These are phyloP conservation scores for Calocybe gangraenosa DNA, from an alignment of 768 basidiomycete species.

Conservation along the genomic window DNA sequence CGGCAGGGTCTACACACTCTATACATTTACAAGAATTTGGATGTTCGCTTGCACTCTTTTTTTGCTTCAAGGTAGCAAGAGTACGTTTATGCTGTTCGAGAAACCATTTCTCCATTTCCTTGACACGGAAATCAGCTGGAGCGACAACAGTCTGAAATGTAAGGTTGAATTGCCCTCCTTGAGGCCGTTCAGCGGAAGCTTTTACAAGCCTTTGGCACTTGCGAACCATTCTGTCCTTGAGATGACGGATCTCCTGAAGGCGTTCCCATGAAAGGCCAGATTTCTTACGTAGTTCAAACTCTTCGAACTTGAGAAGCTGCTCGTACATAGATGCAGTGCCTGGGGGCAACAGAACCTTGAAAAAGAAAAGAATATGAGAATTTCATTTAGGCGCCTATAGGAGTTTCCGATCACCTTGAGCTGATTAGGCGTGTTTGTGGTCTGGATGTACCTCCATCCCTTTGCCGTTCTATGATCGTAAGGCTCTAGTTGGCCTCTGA, in stretches of 20 bases:
- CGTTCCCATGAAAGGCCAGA: conserved; percentile 59
- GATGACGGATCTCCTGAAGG: conserved; percentile 67
- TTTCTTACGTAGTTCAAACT: conserved; percentile 55
- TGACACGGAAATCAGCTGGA: conserved; percentile 67
- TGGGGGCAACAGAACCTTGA: conserved; percentile 64
- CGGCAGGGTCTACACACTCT: conserved; percentile 20
- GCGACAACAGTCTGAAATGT: conserved; percentile 66
- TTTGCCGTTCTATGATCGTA: conserved; percentile 48
- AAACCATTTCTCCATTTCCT: conserved; percentile 80
- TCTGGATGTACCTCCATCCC: conserved; percentile 71
- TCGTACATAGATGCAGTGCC: conserved; percentile 62
- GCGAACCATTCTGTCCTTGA: conserved; percentile 81
- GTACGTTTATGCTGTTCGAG: conserved; percentile 47
- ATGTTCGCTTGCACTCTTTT: conserved; percentile 6
- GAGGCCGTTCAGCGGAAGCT: conserved; percentile 23
- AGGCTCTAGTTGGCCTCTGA: conserved; percentile 74
- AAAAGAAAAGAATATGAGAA: conserved; percentile 1
- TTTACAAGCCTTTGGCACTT: conserved; percentile 67
- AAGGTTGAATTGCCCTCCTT: conserved; percentile 25
- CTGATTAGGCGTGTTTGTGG: conserved; percentile 73
- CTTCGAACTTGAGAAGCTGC: conserved; percentile 60
- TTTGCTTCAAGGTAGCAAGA: conserved; percentile 19
- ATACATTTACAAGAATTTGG: conserved; percentile 19
- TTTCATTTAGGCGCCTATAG: conserved; percentile 3
- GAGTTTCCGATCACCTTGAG: conserved; percentile 48